Evolutionary conservation across 805 yeast genomes (phyloP), one percentile per base, ranked within the genome.

Genomic region (Nakazawaea peltata): DNA sequence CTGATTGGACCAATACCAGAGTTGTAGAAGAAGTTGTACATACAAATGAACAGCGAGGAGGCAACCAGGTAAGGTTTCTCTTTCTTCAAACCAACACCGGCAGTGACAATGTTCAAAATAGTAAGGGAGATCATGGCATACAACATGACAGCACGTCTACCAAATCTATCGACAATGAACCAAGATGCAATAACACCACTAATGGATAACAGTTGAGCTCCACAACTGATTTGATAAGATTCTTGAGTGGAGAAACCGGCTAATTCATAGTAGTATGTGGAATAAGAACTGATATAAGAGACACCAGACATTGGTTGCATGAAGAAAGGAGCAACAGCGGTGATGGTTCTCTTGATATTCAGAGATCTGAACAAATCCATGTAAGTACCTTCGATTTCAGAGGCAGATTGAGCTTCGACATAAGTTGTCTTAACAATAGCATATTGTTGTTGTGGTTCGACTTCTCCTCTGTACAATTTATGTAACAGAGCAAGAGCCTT

Each of bases 281-380:
- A 56, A 49, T 64, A 71, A 26, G 67, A 68, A 53, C 63, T 59
- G 41, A 50, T 46, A 47, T 67, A 61, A 2, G 69, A 51, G 4
- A 74, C 59, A 36, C 77, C 76, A 26, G 70, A 61, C 41, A 65
- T 50, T 29, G 63, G 56, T 47, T 69, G 75, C 43, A 61, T 53
- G 37, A 65, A 42, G 65, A 71, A 66, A 13, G 61, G 49, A 22
- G 41, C 30, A 21, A 54, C 37, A 5, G 59, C 46, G 15, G 68
- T 46, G 36, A 67, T 54, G 1, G 77, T 69, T 57, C 77, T 61
- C 50, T 68, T 60, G 26, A 63, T 47, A 45, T 71, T 64, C 5
- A 48, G 40, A 3, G 64, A 64, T 40, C 52, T 57, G 57, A 71
- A 68, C 39, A 74, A 69, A 37, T 69, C 71, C 13, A 45, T 11